phyloP scores from a whole-genome alignment of 2,329 filamentous ascomycete species.

The Aspergillus sp. region DNA sequence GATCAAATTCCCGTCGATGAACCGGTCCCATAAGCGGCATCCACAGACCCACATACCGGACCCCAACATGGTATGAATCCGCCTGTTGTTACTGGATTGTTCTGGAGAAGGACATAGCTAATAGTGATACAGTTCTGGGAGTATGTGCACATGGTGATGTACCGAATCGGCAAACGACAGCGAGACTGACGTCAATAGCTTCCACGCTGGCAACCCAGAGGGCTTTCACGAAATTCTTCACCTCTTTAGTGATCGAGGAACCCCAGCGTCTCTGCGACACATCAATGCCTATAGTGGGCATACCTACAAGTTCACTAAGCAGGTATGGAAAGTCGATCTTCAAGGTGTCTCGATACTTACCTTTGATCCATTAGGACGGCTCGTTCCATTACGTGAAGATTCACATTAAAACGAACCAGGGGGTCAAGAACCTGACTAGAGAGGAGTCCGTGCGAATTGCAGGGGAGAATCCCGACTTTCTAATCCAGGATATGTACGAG shows the following conservation, averaged over 20 bases:
- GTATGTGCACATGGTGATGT: not conserved
- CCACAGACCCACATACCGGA: constrained; percentile 22
- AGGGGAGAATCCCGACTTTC: constrained; percentile 74
- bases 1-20: constrained; percentile 68
- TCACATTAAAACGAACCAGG: constrained; percentile 41
- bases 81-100: not conserved
- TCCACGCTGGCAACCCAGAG: constrained; percentile 53
- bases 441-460: constrained; percentile 72
- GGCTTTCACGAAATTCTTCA: constrained; percentile 60
- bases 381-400: constrained; percentile 63
- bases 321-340: constrained; percentile 17
- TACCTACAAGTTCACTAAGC: constrained; percentile 62
- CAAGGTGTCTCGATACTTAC: too few species aligned
- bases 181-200: constrained; percentile 6
- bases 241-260: constrained; percentile 65
- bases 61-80: constrained; percentile 22
- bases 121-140: constrained; percentile 4
- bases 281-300: constrained; percentile 66
- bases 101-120: not conserved
- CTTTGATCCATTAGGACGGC: constrained; percentile 44
- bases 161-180: too few species aligned
- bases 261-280: constrained; percentile 58
- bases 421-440: constrained; percentile 51
- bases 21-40: constrained; percentile 68
- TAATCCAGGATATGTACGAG: constrained; percentile 70